Evolutionary conservation across 1,284 basidiomycete genomes (phyloP).

Genomic region (Ceratobasidium sp.): DNA sequence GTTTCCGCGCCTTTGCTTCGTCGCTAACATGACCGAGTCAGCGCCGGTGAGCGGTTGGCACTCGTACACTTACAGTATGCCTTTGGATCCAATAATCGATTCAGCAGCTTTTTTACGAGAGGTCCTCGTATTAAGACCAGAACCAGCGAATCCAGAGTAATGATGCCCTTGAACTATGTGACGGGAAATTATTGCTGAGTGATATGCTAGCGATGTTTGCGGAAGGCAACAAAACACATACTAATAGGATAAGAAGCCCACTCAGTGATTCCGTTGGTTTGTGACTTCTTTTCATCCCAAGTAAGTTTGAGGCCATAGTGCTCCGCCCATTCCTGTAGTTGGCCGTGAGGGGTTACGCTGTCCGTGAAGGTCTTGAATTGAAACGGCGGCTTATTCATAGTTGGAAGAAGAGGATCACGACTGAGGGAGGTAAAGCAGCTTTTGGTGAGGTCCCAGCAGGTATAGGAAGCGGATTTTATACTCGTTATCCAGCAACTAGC

Average conservation of each 20-base stretch:
- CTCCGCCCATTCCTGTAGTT: slow-evolving; percentile 28
- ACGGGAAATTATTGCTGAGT: background rate
- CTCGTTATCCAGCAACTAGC: background rate
- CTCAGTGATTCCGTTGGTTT: background rate
- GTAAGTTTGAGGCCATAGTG: background rate
- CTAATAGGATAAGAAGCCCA: slow-evolving; percentile 25
- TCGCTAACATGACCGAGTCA: background rate
- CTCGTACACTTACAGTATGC: slow-evolving; percentile 16
- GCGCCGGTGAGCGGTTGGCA: background rate
- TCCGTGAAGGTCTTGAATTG: background rate
- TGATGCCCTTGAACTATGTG: slow-evolving; percentile 22
- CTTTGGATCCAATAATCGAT: background rate
- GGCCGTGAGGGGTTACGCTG: background rate
- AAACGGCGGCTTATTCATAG: background rate
- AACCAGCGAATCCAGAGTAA: slow-evolving; percentile 3
- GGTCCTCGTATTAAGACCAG: background rate
- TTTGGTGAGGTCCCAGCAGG: background rate
- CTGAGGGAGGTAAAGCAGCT: too few species aligned
- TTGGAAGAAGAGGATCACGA: too few species aligned
- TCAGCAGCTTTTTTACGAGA: background rate
- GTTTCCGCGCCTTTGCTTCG: background rate
- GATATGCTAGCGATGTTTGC: too few species aligned
- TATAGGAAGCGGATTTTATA: background rate
- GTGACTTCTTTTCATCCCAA: background rate
- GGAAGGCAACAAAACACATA: background rate